These are phyloP conservation scores for Xylariaceae sp. DNA, from an alignment of 2,329 filamentous ascomycete species.

Conservation along the genomic window DNA sequence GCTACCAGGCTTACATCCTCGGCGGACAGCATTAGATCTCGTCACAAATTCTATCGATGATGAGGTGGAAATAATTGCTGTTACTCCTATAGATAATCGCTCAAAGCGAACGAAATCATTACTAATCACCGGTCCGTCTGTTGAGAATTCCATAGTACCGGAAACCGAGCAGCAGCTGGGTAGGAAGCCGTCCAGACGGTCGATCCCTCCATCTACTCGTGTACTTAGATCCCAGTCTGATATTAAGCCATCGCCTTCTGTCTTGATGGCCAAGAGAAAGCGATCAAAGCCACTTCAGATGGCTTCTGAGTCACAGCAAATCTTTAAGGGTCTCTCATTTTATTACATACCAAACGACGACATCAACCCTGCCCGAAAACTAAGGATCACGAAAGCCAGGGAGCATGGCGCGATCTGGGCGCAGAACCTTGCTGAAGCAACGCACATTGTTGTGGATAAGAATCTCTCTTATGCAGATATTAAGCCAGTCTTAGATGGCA, in stretches of 20 bases:
- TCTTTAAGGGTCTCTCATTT: conserved; percentile 67
- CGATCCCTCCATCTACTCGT: conserved; percentile 29
- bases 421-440: conserved; percentile 63
- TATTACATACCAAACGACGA: conserved; percentile 86
- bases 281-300: conserved; percentile 47
- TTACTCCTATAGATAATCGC: conserved; percentile 25
- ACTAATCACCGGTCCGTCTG: background rate
- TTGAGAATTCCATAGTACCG: conserved; percentile 24
- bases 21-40: conserved; percentile 26
- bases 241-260: conserved; percentile 28
- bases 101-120: background rate
- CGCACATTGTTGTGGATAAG: conserved; percentile 82
- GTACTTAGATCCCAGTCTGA: conserved; percentile 25
- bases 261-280: conserved; percentile 54
- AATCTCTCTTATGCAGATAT: conserved; percentile 68
- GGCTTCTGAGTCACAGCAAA: conserved; percentile 58
- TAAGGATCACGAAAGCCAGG: conserved; percentile 75
- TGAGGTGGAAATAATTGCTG: conserved; percentile 32
- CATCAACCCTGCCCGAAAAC: conserved; percentile 66
- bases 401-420: conserved; percentile 79
- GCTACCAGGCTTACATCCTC: background rate
- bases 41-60: conserved; percentile 12
- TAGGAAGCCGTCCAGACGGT: conserved; percentile 18
- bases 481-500: conserved; percentile 57
- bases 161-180: conserved; percentile 25